Evolutionary conservation across 306 rosid species (phyloP).

Genomic region (Betula pendula): DNA sequence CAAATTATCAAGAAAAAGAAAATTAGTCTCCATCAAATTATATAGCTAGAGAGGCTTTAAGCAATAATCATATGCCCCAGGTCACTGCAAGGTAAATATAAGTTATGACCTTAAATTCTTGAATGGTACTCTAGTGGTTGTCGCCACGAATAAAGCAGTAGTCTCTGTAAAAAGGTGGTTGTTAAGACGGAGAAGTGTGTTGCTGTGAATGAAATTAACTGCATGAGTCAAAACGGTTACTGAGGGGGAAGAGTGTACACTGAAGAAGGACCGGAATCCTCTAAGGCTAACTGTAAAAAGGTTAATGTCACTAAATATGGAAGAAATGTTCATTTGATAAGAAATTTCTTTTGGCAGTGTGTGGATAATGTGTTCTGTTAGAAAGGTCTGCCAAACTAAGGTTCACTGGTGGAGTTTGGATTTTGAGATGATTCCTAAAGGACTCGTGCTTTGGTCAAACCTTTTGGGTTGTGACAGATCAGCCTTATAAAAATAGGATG

Average conservation of each 20-base stretch:
- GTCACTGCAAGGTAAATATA: neutral
- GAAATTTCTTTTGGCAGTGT: neutral
- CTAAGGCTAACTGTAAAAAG: neutral
- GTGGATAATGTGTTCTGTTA: neutral
- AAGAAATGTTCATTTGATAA: neutral
- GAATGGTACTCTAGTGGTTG: no score
- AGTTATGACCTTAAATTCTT: no score
- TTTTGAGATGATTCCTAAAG: conserved; percentile 2
- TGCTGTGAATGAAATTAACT: neutral
- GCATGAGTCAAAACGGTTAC: conserved; percentile 5
- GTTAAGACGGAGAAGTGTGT: neutral
- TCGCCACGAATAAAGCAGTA: neutral
- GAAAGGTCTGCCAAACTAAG: neutral
- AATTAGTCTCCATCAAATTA: neutral
- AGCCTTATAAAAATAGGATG: neutral
- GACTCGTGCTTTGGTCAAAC: neutral
- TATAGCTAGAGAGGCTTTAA: neutral
- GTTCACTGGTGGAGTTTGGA: neutral
- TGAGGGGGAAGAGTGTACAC: neutral
- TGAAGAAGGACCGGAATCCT: conserved; percentile 10
- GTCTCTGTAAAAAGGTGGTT: neutral
- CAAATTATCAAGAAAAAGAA: neutral
- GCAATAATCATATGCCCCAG: neutral
- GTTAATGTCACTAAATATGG: neutral
- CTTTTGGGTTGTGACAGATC: conserved; percentile 5